Evolutionary conservation across 2,329 filamentous ascomycete genomes (phyloP), one percentile per base, ranked within the genome.

Genomic region (Coccinonectria pachysandricola): DNA sequence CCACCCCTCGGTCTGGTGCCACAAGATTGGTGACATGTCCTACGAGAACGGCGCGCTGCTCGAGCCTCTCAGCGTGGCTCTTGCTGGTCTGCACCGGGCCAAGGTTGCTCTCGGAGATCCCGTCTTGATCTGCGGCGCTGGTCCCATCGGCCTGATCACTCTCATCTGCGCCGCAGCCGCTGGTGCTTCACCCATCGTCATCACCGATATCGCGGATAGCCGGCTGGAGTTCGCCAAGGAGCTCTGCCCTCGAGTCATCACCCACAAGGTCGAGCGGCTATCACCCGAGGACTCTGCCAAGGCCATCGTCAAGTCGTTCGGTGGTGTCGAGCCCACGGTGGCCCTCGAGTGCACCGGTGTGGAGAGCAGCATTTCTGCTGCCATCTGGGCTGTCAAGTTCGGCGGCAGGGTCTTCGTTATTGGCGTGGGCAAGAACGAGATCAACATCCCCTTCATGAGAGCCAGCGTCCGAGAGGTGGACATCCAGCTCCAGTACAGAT

Each of bases 331-430:
- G 59, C 86, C 88, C 0, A 71, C 77, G 11, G 63, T 94, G 27
- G 78, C 77, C 8, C 71, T 96, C 58, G 88, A 96, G 59, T 96
- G 88, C 64, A 96, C 91, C 0, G 91, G 91, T 26, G 85, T 94
- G 10, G 87, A 95, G 65, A 84, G 77, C 59, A 87, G 79, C 54
- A 81, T 96, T 47, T 74, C 75, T 5, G 69, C 82, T 15, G 85
- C 86, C 27, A 88, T 95, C 52, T 91, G 87, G 71, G 78, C 83
- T 7, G 74, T 81, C 53, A 92, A 88, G 61, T 96, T 96, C 48
- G 91, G 88, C 40, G 88, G 91, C 45, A 94, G 92, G 60, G 88
- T 96, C 28, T 96, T 96, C 51, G 80, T 96, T 38, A 92, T 95
- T 40, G 88, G 88, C 20, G 87, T 96, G 3, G 91, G 88, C 41